phyloP scores from a whole-genome alignment of 1,284 basidiomycete genomes.

The Tilletiopsis washingtonensis region DNA sequence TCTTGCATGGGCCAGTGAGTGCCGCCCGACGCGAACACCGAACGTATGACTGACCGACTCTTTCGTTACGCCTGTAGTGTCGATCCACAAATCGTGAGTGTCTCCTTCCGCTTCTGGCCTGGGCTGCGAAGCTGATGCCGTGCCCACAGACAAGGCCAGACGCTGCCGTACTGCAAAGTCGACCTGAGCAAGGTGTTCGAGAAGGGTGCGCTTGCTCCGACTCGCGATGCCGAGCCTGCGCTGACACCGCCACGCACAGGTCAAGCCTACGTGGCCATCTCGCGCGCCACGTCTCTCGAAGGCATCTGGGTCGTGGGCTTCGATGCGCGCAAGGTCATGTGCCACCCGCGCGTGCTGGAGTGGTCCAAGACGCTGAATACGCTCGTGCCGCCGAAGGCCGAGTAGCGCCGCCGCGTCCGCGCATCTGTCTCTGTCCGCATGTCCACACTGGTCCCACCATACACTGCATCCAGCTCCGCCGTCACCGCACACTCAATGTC shows the following conservation, averaged over 20 bases:
- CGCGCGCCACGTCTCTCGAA: slow-evolving; percentile 82
- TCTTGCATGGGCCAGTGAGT: slow-evolving; percentile 37
- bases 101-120: not conserved
- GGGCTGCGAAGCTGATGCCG: too few relatives aligned
- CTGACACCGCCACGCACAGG: too few relatives aligned
- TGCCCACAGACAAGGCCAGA: slow-evolving; percentile 43
- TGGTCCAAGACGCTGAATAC: slow-evolving; percentile 18
- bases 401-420: too few relatives aligned
- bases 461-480: too few relatives aligned
- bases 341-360: slow-evolving; percentile 35
- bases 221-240: too few relatives aligned
- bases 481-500: too few relatives aligned
- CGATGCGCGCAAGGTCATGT: slow-evolving; percentile 33
- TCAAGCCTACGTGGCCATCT: slow-evolving; percentile 91
- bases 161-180: slow-evolving; percentile 39
- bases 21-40: too few relatives aligned
- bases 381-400: too few relatives aligned
- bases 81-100: slow-evolving; percentile 42
- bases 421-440: too few relatives aligned
- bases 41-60: not conserved
- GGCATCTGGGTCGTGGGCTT: slow-evolving; percentile 87
- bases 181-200: slow-evolving; percentile 42
- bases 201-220: too few relatives aligned
- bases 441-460: too few relatives aligned
- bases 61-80: slow-evolving; percentile 15